Evolutionary conservation across 108 stramenopile species (phyloP).

Genomic region (Nitzschia sp.): DNA sequence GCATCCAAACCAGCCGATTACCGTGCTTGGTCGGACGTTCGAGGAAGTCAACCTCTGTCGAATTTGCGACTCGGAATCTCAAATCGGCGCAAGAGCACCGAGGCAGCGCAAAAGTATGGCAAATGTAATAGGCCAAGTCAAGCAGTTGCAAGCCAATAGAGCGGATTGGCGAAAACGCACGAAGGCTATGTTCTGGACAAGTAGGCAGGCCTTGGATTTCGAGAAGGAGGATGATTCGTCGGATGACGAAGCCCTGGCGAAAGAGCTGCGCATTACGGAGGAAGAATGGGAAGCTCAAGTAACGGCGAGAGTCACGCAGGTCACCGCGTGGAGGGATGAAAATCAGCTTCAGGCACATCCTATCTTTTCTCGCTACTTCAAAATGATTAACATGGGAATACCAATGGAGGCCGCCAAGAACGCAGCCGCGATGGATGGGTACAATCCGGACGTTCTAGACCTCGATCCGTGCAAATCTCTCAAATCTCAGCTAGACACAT

Average conservation of each 20-base stretch:
- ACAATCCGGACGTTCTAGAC: conserved; percentile 70
- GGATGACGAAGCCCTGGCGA: conserved; percentile 4
- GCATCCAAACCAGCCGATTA: conserved; percentile 31
- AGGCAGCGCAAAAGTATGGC: conserved; percentile 13
- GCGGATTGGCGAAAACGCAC: conserved; percentile 27
- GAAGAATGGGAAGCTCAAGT: conserved; percentile 19
- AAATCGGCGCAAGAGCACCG: not conserved
- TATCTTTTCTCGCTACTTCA: conserved; percentile 69
- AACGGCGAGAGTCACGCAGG: conserved; percentile 12
- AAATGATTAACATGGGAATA: conserved; percentile 74
- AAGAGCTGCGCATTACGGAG: not conserved
- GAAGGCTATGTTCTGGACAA: conserved; percentile 6
- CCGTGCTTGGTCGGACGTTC: not conserved
- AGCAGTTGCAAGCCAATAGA: conserved; percentile 29
- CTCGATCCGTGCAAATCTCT: conserved; percentile 62
- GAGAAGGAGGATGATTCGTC: conserved; percentile 12
- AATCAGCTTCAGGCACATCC: conserved; percentile 76
- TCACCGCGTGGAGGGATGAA: conserved; percentile 31
- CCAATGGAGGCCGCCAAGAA: conserved; percentile 68
- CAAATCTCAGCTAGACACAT: conserved; percentile 34
- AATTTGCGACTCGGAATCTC: conserved; percentile 25
- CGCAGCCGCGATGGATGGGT: conserved; percentile 59
- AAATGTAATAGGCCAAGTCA: conserved; percentile 20
- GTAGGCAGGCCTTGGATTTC: not conserved
- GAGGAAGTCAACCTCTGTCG: conserved; percentile 17